A percentile compares a stretch with the other conserved stretches of the same genome.
Conservation (phyloP, 495 filamentous ascomycete species). For the Neurospora tetrasperma region DNA sequence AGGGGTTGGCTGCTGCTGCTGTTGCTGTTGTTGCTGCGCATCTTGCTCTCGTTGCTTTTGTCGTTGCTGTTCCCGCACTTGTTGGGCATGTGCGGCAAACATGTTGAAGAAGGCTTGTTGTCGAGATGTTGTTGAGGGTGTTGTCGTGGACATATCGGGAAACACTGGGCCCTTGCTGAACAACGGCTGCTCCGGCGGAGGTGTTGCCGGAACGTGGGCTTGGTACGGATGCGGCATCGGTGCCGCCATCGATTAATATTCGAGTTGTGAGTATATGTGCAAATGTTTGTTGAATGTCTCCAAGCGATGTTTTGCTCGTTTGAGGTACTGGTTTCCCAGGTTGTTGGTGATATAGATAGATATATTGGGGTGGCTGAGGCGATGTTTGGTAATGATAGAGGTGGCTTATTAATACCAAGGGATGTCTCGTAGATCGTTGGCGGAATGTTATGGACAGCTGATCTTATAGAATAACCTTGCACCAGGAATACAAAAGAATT, state of each 20-base stretch:
- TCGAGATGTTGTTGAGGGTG: not conserved
- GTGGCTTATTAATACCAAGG: not conserved
- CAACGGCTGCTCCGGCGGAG: conserved; percentile 21
- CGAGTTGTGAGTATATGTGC: not conserved
- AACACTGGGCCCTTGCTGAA: conserved; percentile 12
- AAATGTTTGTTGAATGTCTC: not conserved
- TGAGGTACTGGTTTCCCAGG: not conserved
- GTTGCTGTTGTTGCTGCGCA: not conserved
- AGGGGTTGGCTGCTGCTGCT: not conserved
- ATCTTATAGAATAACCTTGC: not conserved
- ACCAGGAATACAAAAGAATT: not conserved
- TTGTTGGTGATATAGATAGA: not conserved
- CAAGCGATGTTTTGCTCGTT: not conserved
- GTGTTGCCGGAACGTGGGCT: conserved; percentile 19
- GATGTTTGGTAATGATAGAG: not conserved
- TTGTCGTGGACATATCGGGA: conserved; percentile 5
- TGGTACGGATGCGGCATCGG: conserved; percentile 18
- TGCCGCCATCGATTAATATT: conserved; percentile 12
- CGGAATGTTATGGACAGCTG: not conserved
- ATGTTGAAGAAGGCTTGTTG: not conserved
- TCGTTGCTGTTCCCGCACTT: not conserved
- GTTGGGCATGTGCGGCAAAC: not conserved
- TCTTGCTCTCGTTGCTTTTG: not conserved
- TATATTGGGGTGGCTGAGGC: not conserved
- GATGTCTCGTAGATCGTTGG: not conserved